These are phyloP conservation scores for Bjerkandera adusta DNA, from an alignment of 1,284 basidiomycete species.

Conservation along the genomic window DNA sequence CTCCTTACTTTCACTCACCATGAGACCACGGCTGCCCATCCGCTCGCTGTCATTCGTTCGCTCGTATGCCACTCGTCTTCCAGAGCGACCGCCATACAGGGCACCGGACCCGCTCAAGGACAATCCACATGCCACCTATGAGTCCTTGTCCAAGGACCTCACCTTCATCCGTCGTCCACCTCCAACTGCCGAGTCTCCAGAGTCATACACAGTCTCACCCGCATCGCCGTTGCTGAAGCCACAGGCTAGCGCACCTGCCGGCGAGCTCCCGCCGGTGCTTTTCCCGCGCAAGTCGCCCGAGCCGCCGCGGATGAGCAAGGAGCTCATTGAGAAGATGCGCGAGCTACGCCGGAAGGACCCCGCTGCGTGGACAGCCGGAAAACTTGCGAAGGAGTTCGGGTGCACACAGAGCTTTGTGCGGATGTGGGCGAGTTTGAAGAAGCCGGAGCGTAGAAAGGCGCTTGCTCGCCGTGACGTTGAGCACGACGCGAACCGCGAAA, in stretches of 20 bases:
- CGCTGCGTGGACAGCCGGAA: conserved; percentile 29
- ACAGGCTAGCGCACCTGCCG: conserved; percentile 32
- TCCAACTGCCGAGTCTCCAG: conserved; percentile 65
- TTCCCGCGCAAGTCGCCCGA: conserved; percentile 31
- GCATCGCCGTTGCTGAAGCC: conserved; percentile 60
- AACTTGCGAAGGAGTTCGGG: conserved; percentile 36
- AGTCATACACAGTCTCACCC: conserved; percentile 65
- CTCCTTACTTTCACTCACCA: no score
- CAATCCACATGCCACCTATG: conserved; percentile 54
- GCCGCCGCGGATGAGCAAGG: conserved; percentile 44
- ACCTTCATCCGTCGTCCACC: conserved; percentile 81
- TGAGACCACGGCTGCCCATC: conserved; percentile 22
- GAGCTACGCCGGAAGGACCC: conserved; percentile 45
- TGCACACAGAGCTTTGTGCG: conserved; percentile 36
- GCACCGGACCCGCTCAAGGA: conserved; percentile 63
- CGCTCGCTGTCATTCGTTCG: conserved; percentile 18
- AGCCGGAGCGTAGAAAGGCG: conserved; percentile 22
- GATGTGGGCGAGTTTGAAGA: conserved; percentile 31
- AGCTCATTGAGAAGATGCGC: conserved; percentile 54
- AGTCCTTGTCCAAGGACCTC: conserved; percentile 53
- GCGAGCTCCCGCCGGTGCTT: conserved; percentile 43
- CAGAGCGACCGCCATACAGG: conserved; percentile 55
- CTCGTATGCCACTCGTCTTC: conserved; percentile 43
- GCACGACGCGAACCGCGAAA: conserved; percentile 28
- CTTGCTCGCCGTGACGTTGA: conserved; percentile 27